A percentile compares a stretch with the other conserved stretches of the same genome.
These are phyloP conservation scores for Epichloe uncinata DNA, from an alignment of 2,329 filamentous ascomycete species.

Conservation along the genomic window DNA sequence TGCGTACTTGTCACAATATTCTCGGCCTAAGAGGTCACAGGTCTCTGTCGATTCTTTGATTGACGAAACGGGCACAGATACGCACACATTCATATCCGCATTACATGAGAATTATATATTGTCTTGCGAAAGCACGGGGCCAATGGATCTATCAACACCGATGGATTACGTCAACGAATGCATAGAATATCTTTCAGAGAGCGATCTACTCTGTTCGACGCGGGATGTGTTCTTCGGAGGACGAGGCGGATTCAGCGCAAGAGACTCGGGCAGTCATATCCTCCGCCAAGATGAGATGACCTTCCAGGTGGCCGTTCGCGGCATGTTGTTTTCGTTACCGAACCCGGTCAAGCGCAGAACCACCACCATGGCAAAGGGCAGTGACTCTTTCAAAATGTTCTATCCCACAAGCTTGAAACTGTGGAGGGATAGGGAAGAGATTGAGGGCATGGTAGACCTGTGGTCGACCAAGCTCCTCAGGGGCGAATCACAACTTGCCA, in stretches of 20 bases:
- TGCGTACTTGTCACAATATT: conserved; percentile 39
- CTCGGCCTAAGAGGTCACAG: conserved; percentile 48
- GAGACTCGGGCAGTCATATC: conserved; percentile 53
- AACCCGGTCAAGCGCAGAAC: conserved; percentile 66
- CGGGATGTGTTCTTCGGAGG: conserved; percentile 55
- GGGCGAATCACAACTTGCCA: conserved; percentile 30
- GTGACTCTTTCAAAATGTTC: conserved; percentile 75
- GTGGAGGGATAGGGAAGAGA: conserved; percentile 73
- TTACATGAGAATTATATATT: conserved; percentile 88
- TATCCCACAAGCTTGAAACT: conserved; percentile 76
- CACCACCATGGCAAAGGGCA: conserved; percentile 28
- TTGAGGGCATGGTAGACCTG: conserved; percentile 57
- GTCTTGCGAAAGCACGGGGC: conserved; percentile 54
- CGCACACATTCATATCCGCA: conserved; percentile 76
- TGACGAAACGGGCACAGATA: conserved; percentile 87
- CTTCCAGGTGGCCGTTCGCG: conserved; percentile 81
- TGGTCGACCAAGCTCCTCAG: conserved; percentile 51
- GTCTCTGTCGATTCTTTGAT: conserved; percentile 65
- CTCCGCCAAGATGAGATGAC: conserved; percentile 88
- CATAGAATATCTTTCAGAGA: conserved; percentile 74
- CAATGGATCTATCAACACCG: conserved; percentile 42
- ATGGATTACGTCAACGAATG: conserved; percentile 75
- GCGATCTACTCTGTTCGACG: conserved; percentile 70
- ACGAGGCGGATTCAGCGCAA: conserved; percentile 36
- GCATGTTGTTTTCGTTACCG: conserved; percentile 73